Evolutionary conservation across 108 stramenopile species (phyloP), one percentile per base, ranked within the genome.

Genomic region (Skeletonema menzelii): DNA sequence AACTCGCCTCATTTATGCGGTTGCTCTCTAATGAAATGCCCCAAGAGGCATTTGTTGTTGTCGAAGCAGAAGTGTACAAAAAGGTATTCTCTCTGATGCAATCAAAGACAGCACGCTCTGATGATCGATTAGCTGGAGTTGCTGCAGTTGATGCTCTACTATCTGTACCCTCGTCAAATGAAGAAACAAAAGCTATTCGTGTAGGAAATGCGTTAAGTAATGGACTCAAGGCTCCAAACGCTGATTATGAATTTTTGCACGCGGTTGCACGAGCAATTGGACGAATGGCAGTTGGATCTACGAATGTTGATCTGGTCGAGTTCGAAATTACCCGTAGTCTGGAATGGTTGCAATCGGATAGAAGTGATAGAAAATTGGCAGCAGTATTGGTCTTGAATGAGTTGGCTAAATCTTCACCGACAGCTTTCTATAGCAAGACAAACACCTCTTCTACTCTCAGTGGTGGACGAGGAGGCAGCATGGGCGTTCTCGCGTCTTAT

Each of bases 301-400:
- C 91, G 1, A 90, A 92, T 73, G 88, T 93, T 5, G 97, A 98
- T 68, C 91, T 89, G 70, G 92, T 99, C 24, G 96, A 97, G 62
- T 90, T 94, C 46, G 99, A 98, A 75, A 85, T 98, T 3, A 84
- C 83, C 0, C 85, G 97, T 12, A 90, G 94, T 13, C 71, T 98
- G 66, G 96, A 98, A 82, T 98, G 97, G 97, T 76, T 99, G 8
- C 71, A 87, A 56, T 72, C 87, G 11, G 93, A 91, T 49, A 69
- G 90, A 22, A 89, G 90, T 8, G 89, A 94, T 70, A 73, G 93
- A 70, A 72, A 88, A 56, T 83, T 98, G 30, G 96, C 97, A 6
- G 95, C 97, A 7, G 90, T 91, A 42, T 69, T 96, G 37, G 83
- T 94, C 11, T 69, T 97, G 37, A 90, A 91, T 56, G 93, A 98